Evolutionary conservation across 2,329 filamentous ascomycete genomes (phyloP), one percentile per base, ranked within the genome.

Genomic region (Talaromyces sp.): DNA sequence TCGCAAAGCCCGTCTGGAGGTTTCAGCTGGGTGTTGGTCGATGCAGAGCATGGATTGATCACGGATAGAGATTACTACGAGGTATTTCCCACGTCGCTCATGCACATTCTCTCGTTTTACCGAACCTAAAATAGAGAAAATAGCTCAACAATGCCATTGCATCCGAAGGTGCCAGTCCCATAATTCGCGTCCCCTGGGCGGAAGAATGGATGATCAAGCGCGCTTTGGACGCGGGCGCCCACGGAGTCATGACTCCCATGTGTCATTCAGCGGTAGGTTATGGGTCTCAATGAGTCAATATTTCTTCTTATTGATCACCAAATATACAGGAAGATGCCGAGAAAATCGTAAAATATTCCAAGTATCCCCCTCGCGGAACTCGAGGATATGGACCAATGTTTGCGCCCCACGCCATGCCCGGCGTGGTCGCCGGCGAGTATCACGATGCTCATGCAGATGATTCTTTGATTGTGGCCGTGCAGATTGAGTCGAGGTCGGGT

Each of bases 221-320:
- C 8, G 84, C 84, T 11, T 77, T 87, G 42, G 85, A 87, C 66
- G 74, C 82, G 52, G 84, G 84, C 42, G 84, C 84, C 8, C 84
- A 87, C 68, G 84, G 83, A 33, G 79, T 87, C 39, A 73, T 85
- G 30, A 75, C 73, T 0, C 75, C 74, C 0, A 71, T 66, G 62
- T 63, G 72, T 27, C 72, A 73, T 57, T 66, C 69, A 10, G 68
- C 65, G 56, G 71, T 73, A 58, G 28, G 65, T 52, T 17, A 62
- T 10, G 0, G 22, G 2, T 25, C 17, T 9, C 19, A 53, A 47
- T 8, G 7, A 36, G 13, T 2, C 17, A 7, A 8, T 84, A 5
- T 75, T 84, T 36, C 78, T 22, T 30, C 2, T 9, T 28, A n/a
- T 17, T 53, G n/a, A 53, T 17, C 82, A 64, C 82, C 78, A 0